These are phyloP conservation scores for Westerdykella aurantiaca DNA, from an alignment of 2,329 filamentous ascomycete genomes.

Conservation along the genomic window DNA sequence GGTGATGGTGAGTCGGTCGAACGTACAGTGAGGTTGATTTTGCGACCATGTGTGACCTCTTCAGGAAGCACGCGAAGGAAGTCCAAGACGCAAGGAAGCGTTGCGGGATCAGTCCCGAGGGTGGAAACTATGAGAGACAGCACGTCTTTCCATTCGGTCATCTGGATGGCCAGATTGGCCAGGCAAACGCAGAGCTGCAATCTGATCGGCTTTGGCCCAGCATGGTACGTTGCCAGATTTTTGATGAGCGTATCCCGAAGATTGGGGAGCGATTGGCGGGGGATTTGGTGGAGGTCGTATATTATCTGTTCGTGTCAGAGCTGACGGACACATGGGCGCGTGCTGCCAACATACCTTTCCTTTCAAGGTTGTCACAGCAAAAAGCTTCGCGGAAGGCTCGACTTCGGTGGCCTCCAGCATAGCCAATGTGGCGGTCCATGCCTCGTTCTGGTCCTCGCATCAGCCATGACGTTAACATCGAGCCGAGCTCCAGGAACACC, in stretches of 20 bases:
- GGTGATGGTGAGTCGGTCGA: slow-evolving; percentile 48
- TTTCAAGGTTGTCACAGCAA: slow-evolving; percentile 93
- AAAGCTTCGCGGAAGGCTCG: slow-evolving; percentile 81
- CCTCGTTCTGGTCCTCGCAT: slow-evolving; percentile 60
- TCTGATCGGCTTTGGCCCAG: slow-evolving; percentile 69
- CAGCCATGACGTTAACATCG: slow-evolving; percentile 17
- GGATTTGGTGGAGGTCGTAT: slow-evolving; percentile 88
- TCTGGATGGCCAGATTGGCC: slow-evolving; percentile 91
- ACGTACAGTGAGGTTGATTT: slow-evolving; percentile 98
- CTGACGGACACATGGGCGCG: neutral
- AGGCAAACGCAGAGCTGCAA: slow-evolving; percentile 93
- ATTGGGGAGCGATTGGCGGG: slow-evolving; percentile 64
- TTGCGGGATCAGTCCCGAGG: slow-evolving; percentile 69
- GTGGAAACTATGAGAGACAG: slow-evolving; percentile 72
- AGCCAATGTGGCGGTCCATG: slow-evolving; percentile 82
- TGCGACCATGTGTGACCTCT: slow-evolving; percentile 98
- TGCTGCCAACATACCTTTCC: slow-evolving; percentile 68
- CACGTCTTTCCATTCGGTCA: slow-evolving; percentile 93
- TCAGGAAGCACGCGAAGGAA: slow-evolving; percentile 95
- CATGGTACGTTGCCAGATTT: slow-evolving; percentile 73
- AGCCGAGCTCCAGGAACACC: slow-evolving; percentile 32
- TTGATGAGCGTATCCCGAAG: slow-evolving; percentile 79
- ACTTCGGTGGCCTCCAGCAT: slow-evolving; percentile 73
- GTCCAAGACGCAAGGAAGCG: slow-evolving; percentile 83
- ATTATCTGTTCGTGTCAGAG: slow-evolving; percentile 63